Conservation (phyloP, 108 stramenopile genomes). For the Seminavis robusta region DNA sequence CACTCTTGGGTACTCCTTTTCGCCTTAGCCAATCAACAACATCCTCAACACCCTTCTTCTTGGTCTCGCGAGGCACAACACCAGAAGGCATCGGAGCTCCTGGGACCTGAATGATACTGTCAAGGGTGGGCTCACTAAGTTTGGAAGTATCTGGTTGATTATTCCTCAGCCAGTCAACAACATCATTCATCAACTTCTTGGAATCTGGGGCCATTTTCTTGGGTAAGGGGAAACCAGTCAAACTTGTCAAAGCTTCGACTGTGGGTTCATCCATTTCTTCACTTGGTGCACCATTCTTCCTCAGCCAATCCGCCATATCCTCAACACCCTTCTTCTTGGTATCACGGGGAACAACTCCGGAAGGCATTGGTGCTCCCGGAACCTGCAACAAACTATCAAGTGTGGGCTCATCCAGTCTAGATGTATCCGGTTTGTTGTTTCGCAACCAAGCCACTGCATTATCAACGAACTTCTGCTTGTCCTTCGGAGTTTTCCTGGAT, state of each 20-base stretch:
- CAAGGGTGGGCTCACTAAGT: neutral
- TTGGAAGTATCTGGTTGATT: too few relatives aligned
- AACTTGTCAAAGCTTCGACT: neutral
- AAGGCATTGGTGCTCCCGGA: neutral
- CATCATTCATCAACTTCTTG: neutral
- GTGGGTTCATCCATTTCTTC: conserved; percentile 2
- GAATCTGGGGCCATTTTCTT: neutral
- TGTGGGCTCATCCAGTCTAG: conserved; percentile 6
- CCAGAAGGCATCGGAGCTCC: conserved; percentile 7
- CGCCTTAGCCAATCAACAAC: conserved; percentile 27
- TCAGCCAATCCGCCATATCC: neutral
- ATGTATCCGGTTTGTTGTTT: neutral
- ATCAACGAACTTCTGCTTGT: conserved; percentile 1
- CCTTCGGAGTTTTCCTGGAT: neutral
- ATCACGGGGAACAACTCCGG: neutral
- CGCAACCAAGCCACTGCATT: conserved; percentile 14
- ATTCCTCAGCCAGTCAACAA: neutral
- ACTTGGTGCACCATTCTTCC: neutral
- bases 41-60: conserved; percentile 20
- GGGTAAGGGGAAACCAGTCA: conserved; percentile 5
- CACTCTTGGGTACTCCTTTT: neutral
- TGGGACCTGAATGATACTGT: neutral
- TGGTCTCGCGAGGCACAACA: neutral
- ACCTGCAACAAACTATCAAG: neutral
- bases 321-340: conserved; percentile 1